Conservation (phyloP, 768 basidiomycete genomes). For the Boletus huronensis region DNA sequence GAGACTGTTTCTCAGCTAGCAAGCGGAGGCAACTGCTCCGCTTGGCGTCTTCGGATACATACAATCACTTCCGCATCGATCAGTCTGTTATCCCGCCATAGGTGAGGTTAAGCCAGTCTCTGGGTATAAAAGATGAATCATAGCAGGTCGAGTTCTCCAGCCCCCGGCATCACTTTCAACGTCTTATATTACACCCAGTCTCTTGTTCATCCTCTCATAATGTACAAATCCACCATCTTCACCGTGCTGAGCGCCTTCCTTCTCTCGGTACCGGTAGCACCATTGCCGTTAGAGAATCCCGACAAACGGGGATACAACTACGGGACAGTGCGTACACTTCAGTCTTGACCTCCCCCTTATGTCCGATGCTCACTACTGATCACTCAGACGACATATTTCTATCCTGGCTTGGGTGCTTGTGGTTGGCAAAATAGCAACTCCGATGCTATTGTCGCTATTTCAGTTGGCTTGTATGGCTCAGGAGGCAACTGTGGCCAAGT, state of each 20-base stretch:
- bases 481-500: conserved; percentile 63
- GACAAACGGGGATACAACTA: no score
- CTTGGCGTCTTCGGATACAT: neutral
- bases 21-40: neutral
- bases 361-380: conserved; percentile 1
- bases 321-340: conserved; percentile 45
- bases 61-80: conserved; percentile 10
- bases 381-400: conserved; percentile 54
- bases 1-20: conserved; percentile 2
- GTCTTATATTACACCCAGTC: neutral
- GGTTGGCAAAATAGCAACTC: conserved; percentile 46
- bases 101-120: conserved; percentile 14
- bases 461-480: conserved; percentile 45
- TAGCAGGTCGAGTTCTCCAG: neutral
- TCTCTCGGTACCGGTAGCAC: conserved; percentile 38
- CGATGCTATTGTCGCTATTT: conserved; percentile 59
- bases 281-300: conserved; percentile 30
- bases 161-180: neutral
- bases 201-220: conserved; percentile 1
- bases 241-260: conserved; percentile 41
- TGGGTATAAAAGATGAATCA: conserved; percentile 20
- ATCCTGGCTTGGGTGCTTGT: conserved; percentile 60
- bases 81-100: conserved; percentile 3
- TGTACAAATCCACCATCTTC: conserved; percentile 23
- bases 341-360: no score